Evolutionary conservation across 2,329 filamentous ascomycete genomes (phyloP).

Genomic region (Rutstroemia sp.): DNA sequence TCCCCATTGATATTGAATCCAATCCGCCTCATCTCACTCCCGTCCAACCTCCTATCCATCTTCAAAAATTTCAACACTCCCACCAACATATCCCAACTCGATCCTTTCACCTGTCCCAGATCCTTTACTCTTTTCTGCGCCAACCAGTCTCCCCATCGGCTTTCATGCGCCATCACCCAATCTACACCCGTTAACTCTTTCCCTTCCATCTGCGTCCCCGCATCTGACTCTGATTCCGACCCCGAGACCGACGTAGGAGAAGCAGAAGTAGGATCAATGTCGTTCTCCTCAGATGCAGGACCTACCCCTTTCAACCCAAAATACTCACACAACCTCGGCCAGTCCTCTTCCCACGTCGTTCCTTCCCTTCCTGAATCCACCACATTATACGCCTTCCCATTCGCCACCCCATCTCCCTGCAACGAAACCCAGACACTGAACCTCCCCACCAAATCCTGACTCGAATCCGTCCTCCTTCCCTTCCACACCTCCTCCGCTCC

Average conservation of each 20-base stretch:
- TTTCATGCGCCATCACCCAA: background rate
- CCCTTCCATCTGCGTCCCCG: conserved; percentile 25
- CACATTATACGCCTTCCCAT: conserved; percentile 34
- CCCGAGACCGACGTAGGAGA: no score
- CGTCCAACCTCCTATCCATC: conserved; percentile 36
- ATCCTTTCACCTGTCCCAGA: conserved; percentile 32
- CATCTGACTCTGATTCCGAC: no score
- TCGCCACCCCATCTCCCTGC: conserved; percentile 16
- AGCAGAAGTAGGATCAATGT: no score
- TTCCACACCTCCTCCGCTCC: conserved; percentile 31
- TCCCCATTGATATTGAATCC: conserved; percentile 7
- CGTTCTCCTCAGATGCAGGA: conserved; percentile 15
- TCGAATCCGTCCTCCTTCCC: conserved; percentile 31
- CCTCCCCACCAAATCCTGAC: conserved; percentile 32
- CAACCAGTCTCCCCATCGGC: conserved; percentile 10
- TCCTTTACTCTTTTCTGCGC: conserved; percentile 28
- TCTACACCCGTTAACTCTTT: background rate
- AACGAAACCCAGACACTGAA: conserved; percentile 36
- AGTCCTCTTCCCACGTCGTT: conserved; percentile 36
- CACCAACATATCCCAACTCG: conserved; percentile 33
- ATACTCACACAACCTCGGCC: conserved; percentile 39
- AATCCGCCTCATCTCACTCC: conserved; percentile 23
- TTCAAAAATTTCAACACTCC: conserved; percentile 37
- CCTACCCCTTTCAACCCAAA: conserved; percentile 38
- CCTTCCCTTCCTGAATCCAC: conserved; percentile 32